Evolutionary conservation across 768 basidiomycete genomes (phyloP).

Genomic region (Boletus tylopilopsis): DNA sequence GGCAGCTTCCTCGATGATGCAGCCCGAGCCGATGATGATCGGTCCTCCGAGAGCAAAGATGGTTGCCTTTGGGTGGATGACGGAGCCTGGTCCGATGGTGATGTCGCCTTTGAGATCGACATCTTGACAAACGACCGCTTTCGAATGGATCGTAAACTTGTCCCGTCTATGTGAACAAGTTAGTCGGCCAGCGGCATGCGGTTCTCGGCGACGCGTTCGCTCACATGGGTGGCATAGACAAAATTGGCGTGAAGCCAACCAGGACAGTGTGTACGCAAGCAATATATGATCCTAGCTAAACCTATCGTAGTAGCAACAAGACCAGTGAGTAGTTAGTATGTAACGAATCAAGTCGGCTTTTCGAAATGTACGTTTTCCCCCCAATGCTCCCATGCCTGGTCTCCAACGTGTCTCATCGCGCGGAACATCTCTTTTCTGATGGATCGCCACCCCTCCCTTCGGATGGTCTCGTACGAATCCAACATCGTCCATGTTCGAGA

Average conservation of each 20-base stretch:
- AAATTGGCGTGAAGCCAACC: not conserved
- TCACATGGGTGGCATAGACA: conserved; percentile 31
- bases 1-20: conserved; percentile 88
- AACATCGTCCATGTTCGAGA: conserved; percentile 36
- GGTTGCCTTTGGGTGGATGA: conserved; percentile 92
- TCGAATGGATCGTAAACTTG: conserved; percentile 87
- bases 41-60: conserved; percentile 90
- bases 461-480: conserved; percentile 37
- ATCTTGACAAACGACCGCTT: conserved; percentile 88
- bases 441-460: conserved; percentile 39
- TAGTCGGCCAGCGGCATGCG: not conserved
- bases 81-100: conserved; percentile 86
- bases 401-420: conserved; percentile 36
- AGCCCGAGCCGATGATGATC: conserved; percentile 83
- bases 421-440: conserved; percentile 37
- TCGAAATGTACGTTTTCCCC: conserved; percentile 31
- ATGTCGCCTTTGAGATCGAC: conserved; percentile 93
- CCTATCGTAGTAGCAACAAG: conserved; percentile 11
- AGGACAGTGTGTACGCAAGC: conserved; percentile 13
- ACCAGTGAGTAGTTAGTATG: conserved; percentile 18
- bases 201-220: not conserved
- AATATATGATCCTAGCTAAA: conserved; percentile 10
- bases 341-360: conserved; percentile 26
- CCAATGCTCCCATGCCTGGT: conserved; percentile 43
- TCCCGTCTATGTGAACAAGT: conserved; percentile 56